A percentile compares a stretch with the other conserved stretches of the same genome.
Evolutionary conservation across 2,329 filamentous ascomycete species (phyloP).

Genomic region (Geosmithia putterillii): DNA sequence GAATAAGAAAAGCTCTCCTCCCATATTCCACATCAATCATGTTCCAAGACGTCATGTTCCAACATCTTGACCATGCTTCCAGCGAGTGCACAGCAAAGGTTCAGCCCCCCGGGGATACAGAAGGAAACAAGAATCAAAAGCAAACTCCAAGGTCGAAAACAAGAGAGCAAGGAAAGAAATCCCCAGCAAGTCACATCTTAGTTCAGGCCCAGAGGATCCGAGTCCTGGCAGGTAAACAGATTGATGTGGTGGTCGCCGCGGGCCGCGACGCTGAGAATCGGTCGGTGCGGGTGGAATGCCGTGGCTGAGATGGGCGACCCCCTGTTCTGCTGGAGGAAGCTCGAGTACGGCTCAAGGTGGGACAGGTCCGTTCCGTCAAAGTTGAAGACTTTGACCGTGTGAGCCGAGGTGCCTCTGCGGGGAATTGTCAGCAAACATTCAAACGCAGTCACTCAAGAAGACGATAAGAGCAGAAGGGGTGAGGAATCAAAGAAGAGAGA

Average conservation of each 20-base stretch:
- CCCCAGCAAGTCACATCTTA: too few relatives aligned
- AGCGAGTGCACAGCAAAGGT: too few relatives aligned
- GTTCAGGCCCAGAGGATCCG: conserved; percentile 12
- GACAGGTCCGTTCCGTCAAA: conserved; percentile 70
- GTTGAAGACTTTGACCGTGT: conserved; percentile 87
- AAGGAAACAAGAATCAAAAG: neutral
- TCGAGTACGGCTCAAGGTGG: conserved; percentile 78
- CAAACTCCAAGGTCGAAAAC: neutral
- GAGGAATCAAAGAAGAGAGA: neutral
- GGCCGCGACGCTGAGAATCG: conserved; percentile 79
- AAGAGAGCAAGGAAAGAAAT: neutral
- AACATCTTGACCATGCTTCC: too few relatives aligned
- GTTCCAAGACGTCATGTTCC: too few relatives aligned
- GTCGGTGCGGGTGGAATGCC: conserved; percentile 89
- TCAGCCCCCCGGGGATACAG: too few relatives aligned
- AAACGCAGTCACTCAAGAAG: too few relatives aligned
- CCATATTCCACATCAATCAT: too few relatives aligned
- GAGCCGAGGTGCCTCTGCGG: conserved; percentile 70
- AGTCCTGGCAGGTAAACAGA: conserved; percentile 60
- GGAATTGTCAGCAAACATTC: conserved; percentile 12
- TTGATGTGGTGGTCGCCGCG: conserved; percentile 85
- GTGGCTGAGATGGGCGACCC: conserved; percentile 76
- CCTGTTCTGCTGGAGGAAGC: conserved; percentile 71
- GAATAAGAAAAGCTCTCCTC: too few relatives aligned
- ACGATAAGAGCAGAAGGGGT: neutral